Evolutionary conservation across 2,329 filamentous ascomycete genomes (phyloP).

Genomic region (Diplodia mutila): DNA sequence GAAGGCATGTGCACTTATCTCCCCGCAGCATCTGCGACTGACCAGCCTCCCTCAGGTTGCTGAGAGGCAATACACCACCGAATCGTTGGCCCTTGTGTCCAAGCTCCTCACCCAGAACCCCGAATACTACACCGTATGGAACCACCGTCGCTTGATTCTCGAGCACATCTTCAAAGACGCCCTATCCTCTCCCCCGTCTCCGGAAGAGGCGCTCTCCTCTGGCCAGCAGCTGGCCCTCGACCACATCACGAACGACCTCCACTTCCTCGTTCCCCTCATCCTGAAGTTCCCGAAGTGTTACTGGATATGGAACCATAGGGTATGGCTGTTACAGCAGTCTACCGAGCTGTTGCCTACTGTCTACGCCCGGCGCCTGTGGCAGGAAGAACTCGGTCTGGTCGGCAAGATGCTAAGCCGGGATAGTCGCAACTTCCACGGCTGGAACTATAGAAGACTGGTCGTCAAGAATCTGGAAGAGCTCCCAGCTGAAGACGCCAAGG

Average conservation of each 20-base stretch:
- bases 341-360: constrained; percentile 63
- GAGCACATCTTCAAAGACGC: constrained; percentile 59
- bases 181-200: constrained; percentile 43
- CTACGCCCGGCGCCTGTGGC: constrained; percentile 71
- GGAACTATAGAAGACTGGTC: constrained; percentile 84
- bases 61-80: constrained; percentile 54
- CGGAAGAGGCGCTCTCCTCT: constrained; percentile 30
- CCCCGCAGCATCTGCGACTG: not conserved
- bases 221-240: constrained; percentile 43
- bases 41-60: constrained; percentile 41
- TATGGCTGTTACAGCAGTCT: constrained; percentile 79
- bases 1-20: constrained; percentile 51
- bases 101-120: constrained; percentile 76
- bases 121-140: constrained; percentile 92
- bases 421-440: constrained; percentile 92
- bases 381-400: constrained; percentile 79
- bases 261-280: constrained; percentile 82
- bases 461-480: constrained; percentile 73
- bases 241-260: constrained; percentile 72
- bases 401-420: constrained; percentile 88
- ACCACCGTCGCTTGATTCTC: constrained; percentile 75
- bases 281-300: constrained; percentile 94
- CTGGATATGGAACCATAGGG: constrained; percentile 97
- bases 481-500: constrained; percentile 26
- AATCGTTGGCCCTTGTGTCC: constrained; percentile 70